phyloP scores from a whole-genome alignment of 108 stramenopile species.

The Nitzschia putrida region DNA sequence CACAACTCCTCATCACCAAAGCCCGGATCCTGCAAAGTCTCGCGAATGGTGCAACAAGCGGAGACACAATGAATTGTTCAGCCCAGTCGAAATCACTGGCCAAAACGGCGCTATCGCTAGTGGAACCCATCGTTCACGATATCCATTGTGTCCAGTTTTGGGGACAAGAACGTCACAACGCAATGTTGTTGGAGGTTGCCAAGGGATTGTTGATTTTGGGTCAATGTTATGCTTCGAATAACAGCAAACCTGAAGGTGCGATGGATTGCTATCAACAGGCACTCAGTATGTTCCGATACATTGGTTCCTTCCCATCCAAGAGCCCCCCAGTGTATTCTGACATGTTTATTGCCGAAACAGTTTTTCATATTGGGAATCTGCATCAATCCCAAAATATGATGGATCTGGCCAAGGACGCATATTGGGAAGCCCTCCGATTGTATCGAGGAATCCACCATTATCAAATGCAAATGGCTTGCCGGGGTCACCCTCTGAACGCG shows the following conservation, averaged over 20 bases:
- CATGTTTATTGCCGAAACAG: constrained; percentile 1
- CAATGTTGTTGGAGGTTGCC: constrained; percentile 4
- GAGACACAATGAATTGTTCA: not conserved
- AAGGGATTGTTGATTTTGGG: constrained; percentile 6
- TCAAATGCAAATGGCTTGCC: not conserved
- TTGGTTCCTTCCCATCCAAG: not conserved
- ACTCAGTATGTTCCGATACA: constrained; percentile 4
- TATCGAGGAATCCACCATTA: constrained; percentile 5
- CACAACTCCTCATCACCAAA: constrained; percentile 9
- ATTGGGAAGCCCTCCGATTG: constrained; percentile 13
- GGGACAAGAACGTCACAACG: not conserved
- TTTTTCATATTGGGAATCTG: not conserved
- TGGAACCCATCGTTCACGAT: not conserved
- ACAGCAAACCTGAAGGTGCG: not conserved
- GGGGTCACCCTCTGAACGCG: not conserved
- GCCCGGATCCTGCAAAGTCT: not conserved
- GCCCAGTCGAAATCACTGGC: not conserved
- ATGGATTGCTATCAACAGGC: constrained; percentile 10
- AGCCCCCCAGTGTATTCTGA: not conserved
- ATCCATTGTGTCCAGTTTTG: not conserved
- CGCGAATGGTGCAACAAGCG: not conserved
- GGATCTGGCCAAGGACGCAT: constrained; percentile 16
- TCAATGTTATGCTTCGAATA: not conserved
- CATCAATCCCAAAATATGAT: constrained; percentile 3
- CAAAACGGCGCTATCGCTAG: constrained; percentile 4